phyloP scores from a whole-genome alignment of 108 stramenopile species.

The Pseudonitzschia delicatissima region DNA sequence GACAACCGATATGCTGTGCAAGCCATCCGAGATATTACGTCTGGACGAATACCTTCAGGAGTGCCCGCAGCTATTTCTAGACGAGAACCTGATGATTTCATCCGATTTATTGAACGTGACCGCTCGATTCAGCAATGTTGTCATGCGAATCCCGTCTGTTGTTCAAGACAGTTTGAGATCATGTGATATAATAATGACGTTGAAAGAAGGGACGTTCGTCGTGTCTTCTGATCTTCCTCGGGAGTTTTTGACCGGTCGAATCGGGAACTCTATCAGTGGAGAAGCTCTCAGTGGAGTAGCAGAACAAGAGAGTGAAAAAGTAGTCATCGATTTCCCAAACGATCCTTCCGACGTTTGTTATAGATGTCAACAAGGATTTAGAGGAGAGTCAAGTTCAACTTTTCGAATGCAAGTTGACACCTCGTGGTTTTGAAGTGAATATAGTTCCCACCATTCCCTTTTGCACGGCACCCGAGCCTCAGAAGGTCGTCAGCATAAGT shows the following conservation, averaged over 20 bases:
- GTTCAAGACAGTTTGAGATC: constrained; percentile 42
- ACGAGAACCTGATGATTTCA: constrained; percentile 52
- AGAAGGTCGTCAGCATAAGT: constrained; percentile 45
- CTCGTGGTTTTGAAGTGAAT: constrained; percentile 44
- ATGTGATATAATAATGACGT: constrained; percentile 44
- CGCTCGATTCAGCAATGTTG: constrained; percentile 44
- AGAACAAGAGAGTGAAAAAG: constrained; percentile 15
- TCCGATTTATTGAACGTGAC: constrained; percentile 66
- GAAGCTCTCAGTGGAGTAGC: too few relatives aligned
- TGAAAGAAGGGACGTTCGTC: constrained; percentile 51
- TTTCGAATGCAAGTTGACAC: constrained; percentile 58
- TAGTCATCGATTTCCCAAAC: constrained; percentile 54
- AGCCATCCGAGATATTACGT: constrained; percentile 25
- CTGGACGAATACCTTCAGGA: constrained; percentile 59
- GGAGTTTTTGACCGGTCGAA: constrained; percentile 57
- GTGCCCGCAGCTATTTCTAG: constrained; percentile 42
- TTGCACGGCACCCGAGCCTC: constrained; percentile 25
- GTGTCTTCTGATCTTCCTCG: constrained; percentile 61
- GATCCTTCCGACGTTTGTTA: constrained; percentile 64
- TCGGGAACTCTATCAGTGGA: constrained; percentile 42
- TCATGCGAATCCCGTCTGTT: constrained; percentile 49
- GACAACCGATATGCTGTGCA: constrained; percentile 44
- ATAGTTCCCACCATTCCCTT: constrained; percentile 46
- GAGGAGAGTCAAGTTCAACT: constrained; percentile 27
- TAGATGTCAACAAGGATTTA: not conserved